A percentile compares a stretch with the other conserved stretches of the same genome.
Evolutionary conservation across 768 basidiomycete genomes (phyloP).

Genomic region (Tephrocybe sp.): DNA sequence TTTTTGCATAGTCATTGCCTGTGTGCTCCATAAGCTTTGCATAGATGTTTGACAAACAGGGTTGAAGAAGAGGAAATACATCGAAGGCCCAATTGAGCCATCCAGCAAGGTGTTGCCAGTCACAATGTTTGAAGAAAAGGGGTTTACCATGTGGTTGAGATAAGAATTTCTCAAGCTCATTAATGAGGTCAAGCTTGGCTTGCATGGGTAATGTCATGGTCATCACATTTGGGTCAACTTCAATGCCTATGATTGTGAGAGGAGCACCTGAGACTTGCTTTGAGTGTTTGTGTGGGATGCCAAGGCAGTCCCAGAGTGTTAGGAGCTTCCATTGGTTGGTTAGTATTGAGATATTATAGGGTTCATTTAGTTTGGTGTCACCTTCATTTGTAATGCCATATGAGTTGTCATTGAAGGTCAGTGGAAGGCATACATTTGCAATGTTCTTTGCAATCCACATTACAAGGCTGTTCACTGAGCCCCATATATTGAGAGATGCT

Average conservation of each 20-base stretch:
- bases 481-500: constrained; percentile 24
- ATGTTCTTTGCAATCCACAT: constrained; percentile 33
- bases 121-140: constrained; percentile 5
- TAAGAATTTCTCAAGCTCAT: constrained; percentile 8
- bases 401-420: constrained; percentile 33
- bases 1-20: neutral
- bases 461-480: constrained; percentile 27
- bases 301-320: constrained; percentile 29
- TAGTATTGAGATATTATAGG: constrained; percentile 18
- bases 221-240: constrained; percentile 33
- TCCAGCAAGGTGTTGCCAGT: constrained; percentile 33
- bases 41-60: constrained; percentile 28
- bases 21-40: constrained; percentile 29
- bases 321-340: neutral
- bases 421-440: constrained; percentile 15
- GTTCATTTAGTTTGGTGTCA: constrained; percentile 26
- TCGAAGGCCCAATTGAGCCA: constrained; percentile 41
- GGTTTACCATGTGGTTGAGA: neutral
- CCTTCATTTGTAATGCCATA: constrained; percentile 21
- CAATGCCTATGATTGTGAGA: constrained; percentile 39
- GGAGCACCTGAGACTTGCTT: constrained; percentile 37
- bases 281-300: constrained; percentile 34
- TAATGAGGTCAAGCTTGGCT: constrained; percentile 13
- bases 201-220: constrained; percentile 21
- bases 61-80: constrained; percentile 29